Base-by-base conservation (phyloP, 2,329 filamentous ascomycete species). In the Apiospora marii region DNA sequence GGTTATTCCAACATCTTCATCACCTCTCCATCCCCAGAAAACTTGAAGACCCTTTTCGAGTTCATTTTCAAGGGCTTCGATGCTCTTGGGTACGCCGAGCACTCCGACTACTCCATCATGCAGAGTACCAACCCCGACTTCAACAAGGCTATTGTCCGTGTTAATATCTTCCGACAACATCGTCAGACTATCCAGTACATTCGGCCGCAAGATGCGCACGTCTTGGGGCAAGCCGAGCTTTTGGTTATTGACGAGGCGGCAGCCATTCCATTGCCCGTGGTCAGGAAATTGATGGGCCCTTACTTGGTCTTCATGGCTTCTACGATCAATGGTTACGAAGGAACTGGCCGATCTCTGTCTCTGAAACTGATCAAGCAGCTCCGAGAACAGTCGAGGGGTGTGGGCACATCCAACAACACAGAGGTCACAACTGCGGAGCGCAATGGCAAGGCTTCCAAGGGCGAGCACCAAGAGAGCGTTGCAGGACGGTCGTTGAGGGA, bases 1-100 rank as follows among this genome's bases (percentile, higher is more conserved):
- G 96, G 96, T 37, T 99, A 99, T 84, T 98, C 95, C 86, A 99
- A 99, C 82, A 98, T 99, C 79, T 99, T 99, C 84, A 98, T 99
- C 81, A 99, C 96, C 1, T 98, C 96, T 1, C 96, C 96, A 0
- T 98, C 94, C 74, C 96, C 96, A 0, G 97, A 99, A 84, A 99
- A 99, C 84, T 87, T 99, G 87, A 99, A 98, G 85, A 99, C 96
- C 0, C 87, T 99, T 10, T 99, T 99, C 81, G 95, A 99, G 79
- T 99, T 99, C 79, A 90, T 99, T 24, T 98, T 99, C 88, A 98
- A 98, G 82, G 96, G 95, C 0, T 99, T 99, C 78, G 96, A 99
- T 81, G 94, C 95, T 14, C 87, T 99, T 41, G 94, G 93, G 44
- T 99, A 99, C 80, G 91, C 95, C 75, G 96, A 99, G 78, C 96